Evolutionary conservation across 768 basidiomycete genomes (phyloP).

Genomic region (Amyloporia xantha): DNA sequence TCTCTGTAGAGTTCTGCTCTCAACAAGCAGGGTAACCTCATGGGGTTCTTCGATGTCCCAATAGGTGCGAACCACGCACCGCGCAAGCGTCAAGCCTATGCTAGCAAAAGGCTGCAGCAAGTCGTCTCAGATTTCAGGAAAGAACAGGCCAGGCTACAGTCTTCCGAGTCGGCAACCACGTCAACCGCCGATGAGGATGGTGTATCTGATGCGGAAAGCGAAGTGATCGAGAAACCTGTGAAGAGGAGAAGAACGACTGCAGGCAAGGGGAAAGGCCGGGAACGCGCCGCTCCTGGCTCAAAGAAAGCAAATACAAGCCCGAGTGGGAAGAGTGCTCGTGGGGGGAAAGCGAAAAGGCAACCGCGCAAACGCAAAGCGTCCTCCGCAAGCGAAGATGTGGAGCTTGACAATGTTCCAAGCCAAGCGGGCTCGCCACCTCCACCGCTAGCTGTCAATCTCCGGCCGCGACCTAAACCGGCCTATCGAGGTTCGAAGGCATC

Average conservation of each 20-base stretch:
- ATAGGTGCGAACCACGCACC: constrained; percentile 71
- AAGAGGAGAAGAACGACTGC: constrained; percentile 28
- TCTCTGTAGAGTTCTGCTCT: constrained; percentile 45
- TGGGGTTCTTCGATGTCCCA: constrained; percentile 66
- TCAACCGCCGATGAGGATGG: constrained; percentile 14
- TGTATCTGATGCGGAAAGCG: constrained; percentile 14
- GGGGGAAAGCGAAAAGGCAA: constrained; percentile 6
- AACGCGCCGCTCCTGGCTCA: not conserved
- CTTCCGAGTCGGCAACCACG: constrained; percentile 1
- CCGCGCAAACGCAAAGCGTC: constrained; percentile 18
- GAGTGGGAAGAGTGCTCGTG: constrained; percentile 1
- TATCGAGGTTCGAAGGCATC: constrained; percentile 2
- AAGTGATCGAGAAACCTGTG: constrained; percentile 20
- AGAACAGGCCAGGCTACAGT: constrained; percentile 26
- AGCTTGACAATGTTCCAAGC: not conserved
- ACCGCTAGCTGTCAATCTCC: constrained; percentile 28
- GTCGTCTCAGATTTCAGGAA: constrained; percentile 79
- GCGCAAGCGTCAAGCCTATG: constrained; percentile 71
- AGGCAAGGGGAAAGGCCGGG: constrained; percentile 10
- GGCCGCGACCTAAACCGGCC: constrained; percentile 35
- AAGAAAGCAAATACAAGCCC: constrained; percentile 1
- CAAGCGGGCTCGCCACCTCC: constrained; percentile 11
- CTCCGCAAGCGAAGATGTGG: constrained; percentile 10
- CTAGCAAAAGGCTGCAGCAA: constrained; percentile 82
- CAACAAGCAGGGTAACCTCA: constrained; percentile 75